A percentile compares a stretch with the other conserved stretches of the same genome.
Conservation (phyloP, 305 asterid species). For the Plantago coronopus region DNA sequence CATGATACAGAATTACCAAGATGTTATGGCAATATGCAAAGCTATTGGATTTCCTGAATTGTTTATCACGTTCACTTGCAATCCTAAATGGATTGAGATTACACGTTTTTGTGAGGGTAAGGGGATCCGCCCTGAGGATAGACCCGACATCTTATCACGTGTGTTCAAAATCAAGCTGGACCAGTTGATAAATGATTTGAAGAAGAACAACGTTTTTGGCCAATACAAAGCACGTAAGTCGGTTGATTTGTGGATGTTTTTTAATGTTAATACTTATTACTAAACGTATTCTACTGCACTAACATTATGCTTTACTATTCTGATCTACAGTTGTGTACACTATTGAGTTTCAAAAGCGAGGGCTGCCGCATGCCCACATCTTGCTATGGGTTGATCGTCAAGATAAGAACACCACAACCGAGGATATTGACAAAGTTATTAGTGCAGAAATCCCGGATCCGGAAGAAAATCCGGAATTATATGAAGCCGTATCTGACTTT, state of each 20-base stretch:
- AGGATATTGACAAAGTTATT: neutral
- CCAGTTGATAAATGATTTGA: neutral
- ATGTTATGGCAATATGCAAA: neutral
- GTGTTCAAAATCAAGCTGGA: neutral
- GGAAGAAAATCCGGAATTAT: no score
- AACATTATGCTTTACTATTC: no score
- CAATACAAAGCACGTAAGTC: no score
- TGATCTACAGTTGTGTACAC: neutral
- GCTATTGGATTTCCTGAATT: neutral
- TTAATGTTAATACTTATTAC: no score
- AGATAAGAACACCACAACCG: neutral
- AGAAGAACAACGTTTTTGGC: no score
- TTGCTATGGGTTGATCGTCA: neutral
- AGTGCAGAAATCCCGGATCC: no score
- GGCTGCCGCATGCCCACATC: neutral
- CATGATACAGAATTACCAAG: neutral
- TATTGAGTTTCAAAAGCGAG: neutral
- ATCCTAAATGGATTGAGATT: neutral
- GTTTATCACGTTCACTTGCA: neutral
- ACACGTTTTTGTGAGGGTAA: neutral
- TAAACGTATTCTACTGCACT: no score
- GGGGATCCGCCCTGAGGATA: neutral
- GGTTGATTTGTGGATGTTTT: no score
- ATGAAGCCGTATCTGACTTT: no score
- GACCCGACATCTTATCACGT: neutral